Conservation (phyloP, 2,329 filamentous ascomycete species). For the Verticillium albo-atrum region DNA sequence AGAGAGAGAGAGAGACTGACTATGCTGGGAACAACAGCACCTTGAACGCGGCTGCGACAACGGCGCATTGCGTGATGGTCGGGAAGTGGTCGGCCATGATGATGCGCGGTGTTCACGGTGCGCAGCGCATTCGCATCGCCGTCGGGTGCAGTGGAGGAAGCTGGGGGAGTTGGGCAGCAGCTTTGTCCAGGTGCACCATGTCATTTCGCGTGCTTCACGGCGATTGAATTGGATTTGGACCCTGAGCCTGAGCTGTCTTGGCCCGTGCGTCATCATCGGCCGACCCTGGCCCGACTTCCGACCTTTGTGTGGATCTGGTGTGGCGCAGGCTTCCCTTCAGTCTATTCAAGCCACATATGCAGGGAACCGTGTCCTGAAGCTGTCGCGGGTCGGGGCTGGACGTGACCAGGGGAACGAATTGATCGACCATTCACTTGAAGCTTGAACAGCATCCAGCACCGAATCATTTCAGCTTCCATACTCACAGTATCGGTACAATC, state of each 20-base stretch:
- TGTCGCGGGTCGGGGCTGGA: not conserved
- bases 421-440: not conserved
- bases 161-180: not conserved
- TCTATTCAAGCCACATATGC: not conserved
- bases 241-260: not conserved
- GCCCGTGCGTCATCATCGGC: not conserved
- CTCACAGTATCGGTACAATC: not conserved
- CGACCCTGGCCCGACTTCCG: not conserved
- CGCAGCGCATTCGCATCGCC: conserved; percentile 8
- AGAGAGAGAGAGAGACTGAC: conserved; percentile 49
- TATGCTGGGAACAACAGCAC: conserved; percentile 90
- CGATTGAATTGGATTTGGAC: not conserved
- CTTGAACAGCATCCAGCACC: not conserved
- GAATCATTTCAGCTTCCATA: not conserved
- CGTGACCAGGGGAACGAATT: not conserved
- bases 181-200: not conserved
- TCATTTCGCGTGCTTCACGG: not conserved
- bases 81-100: conserved; percentile 79
- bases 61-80: conserved; percentile 80
- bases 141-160: not conserved
- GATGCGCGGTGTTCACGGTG: conserved; percentile 6
- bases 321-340: not conserved
- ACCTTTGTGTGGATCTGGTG: too few relatives aligned
- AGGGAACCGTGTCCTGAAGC: not conserved
- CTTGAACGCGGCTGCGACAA: conserved; percentile 85